Evolutionary conservation across 2,329 filamentous ascomycete species (phyloP), one percentile per base, ranked within the genome.

Genomic region (Rhynchosporium graminicola): DNA sequence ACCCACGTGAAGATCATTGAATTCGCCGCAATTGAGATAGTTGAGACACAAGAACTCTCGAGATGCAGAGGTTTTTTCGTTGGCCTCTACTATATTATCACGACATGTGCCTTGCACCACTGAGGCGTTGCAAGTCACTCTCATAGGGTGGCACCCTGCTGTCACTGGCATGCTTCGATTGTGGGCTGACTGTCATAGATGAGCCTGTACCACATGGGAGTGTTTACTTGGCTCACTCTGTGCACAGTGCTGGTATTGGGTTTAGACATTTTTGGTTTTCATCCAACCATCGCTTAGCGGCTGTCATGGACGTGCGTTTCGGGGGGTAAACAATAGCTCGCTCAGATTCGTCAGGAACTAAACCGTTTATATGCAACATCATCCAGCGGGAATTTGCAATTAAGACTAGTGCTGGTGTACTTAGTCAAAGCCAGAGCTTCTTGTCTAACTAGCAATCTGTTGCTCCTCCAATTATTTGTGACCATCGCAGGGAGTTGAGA

Each of bases 241-340:
- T 33, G 54, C 54, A 29, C 54, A 45, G 40, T 46, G 42, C 15
- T 46, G 28, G 54, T 7, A 57, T 57, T 57, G 54, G 54, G 13
- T 57, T 26, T 6, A 7, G 20, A 20, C 38, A 28, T 40, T 45
- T 28, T 33, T 46, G 28, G n/a, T 33, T 45, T 57, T 9, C 28
- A n/a, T 45, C 54, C 54, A 57, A 57, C 54, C 54, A 57, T 56
- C 40, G 42, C 40, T 46, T 46, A 46, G 33, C 54, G 40, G 54
- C 54, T 33, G 40, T 12, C 7, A 33, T n/a, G 40, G 38, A 33
- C 42, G 54, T 57, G 54, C 38, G n/a, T 46, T 57, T 57, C 33
- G 38, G 40, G 42, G 33, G 28, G 54, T 45, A 57, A 57, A 45
- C 54, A 45, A 57, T 57, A 45, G 31, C 43, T 20, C 20, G 1